A percentile compares a stretch with the other conserved stretches of the same genome.
Evolutionary conservation across 805 yeast species (phyloP).

Genomic region (Hanseniaspora singularis): DNA sequence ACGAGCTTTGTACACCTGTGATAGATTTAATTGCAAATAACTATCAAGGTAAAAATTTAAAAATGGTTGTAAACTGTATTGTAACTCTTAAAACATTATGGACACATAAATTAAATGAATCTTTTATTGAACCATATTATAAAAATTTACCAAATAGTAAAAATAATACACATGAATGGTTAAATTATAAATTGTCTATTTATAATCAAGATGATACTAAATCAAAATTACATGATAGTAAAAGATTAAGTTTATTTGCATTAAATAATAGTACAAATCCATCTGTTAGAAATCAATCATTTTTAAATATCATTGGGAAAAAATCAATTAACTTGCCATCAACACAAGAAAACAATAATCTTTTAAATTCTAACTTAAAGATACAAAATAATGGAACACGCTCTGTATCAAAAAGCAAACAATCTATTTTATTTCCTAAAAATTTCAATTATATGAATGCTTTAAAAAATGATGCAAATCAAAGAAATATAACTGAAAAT

Average conservation of each 20-base stretch:
- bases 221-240: conserved; percentile 19
- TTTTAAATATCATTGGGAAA: conserved; percentile 25
- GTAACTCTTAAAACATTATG: conserved; percentile 40
- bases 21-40: neutral
- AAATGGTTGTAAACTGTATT: conserved; percentile 31
- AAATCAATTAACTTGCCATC: conserved; percentile 20
- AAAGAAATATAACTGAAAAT: neutral
- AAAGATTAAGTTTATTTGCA: conserved; percentile 26
- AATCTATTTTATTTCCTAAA: conserved; percentile 2
- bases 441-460: neutral
- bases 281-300: conserved; percentile 25
- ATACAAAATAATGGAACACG: neutral
- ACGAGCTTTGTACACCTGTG: conserved; percentile 17
- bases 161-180: conserved; percentile 21
- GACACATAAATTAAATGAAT: conserved; percentile 27
- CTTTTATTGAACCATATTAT: conserved; percentile 11
- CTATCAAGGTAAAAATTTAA: conserved; percentile 19
- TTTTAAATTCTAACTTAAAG: neutral
- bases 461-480: neutral
- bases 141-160: conserved; percentile 9
- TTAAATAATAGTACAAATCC: conserved; percentile 26
- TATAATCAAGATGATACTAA: conserved; percentile 18
- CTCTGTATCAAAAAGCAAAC: neutral
- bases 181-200: conserved; percentile 2
- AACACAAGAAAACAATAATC: neutral